phyloP scores from a whole-genome alignment of 2,329 filamentous ascomycete species.

The Colletotrichum caudatum region DNA sequence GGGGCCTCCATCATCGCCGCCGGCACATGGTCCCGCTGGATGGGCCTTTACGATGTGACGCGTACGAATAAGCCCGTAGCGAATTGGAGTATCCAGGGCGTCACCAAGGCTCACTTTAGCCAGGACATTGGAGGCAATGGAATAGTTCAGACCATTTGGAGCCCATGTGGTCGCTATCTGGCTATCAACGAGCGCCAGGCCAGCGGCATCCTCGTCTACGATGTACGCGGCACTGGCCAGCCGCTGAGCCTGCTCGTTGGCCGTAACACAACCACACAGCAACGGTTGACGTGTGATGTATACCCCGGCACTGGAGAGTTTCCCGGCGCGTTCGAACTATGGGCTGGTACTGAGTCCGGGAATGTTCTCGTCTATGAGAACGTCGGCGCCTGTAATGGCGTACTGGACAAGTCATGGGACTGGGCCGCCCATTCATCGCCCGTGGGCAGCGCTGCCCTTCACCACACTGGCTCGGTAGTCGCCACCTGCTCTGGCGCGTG shows the following conservation, averaged over 20 bases:
- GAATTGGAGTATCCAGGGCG: conserved; percentile 70
- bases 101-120: conserved; percentile 55
- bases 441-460: conserved; percentile 63
- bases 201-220: conserved; percentile 69
- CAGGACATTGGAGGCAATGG: conserved; percentile 69
- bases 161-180: conserved; percentile 72
- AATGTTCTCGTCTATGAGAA: conserved; percentile 69
- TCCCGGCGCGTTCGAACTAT: conserved; percentile 67
- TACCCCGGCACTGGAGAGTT: conserved; percentile 56
- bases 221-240: conserved; percentile 69
- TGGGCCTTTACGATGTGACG: conserved; percentile 72
- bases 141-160: conserved; percentile 71
- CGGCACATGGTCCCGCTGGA: conserved; percentile 72
- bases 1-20: conserved; percentile 64
- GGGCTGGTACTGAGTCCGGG: conserved; percentile 69
- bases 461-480: conserved; percentile 66
- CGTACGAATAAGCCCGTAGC: conserved; percentile 66
- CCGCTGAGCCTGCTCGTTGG: conserved; percentile 67
- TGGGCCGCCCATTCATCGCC: conserved; percentile 62
- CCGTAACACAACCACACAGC: conserved; percentile 64
- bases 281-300: conserved; percentile 67
- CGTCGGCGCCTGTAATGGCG: conserved; percentile 62
- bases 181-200: conserved; percentile 71
- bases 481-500: conserved; percentile 70
- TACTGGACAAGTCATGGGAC: conserved; percentile 59